Evolutionary conservation across 352 stramenopile species (phyloP), one percentile per base, ranked within the genome.

Genomic region (Globisporangium uncinulatum): DNA sequence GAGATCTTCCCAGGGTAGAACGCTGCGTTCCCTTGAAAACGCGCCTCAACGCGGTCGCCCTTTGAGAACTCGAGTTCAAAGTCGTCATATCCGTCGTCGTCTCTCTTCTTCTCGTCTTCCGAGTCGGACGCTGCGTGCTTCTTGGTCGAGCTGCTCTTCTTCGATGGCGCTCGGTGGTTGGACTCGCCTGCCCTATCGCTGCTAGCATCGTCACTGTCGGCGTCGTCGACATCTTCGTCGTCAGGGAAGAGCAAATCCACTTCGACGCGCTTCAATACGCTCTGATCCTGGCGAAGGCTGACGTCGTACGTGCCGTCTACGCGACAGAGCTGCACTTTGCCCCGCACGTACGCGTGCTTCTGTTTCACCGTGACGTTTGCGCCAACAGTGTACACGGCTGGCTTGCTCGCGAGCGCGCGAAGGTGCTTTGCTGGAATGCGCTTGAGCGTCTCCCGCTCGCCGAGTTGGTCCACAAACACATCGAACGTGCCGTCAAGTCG

Each of bases 401-500:
- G 65, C 17, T 76, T 74, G 0, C 49, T 17, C 4, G 54, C 24
- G 9, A 73, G 57, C 6, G 20, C 49, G 1, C 42, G 42, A 29
- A 88, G 41, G 4, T 65, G 54, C 10, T 51, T 69, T 0, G 54
- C 42, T 20, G 73, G 54, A 5, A 90, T 59, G 9, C 72, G 74
- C 24, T 69, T 57, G 15, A 83, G 45, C 20, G 67, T 73, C 61
- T 88, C 70, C 6, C 63, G 58, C 31, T 67, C 62, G 10, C 70
- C 72, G 24, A 75, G 68, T 21, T 91, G 68, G 48, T 85, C 66
- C 7, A 82, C 57, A 14, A 80, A 56, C 29, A 93, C 60, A 60
- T 90, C 79, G 21, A 78, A 89, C 9, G 73, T 89, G 54, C 72
- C 69, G 46, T 93, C 70, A 1, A 71, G 76, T 8, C 76, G 70